These are phyloP conservation scores for Helotiales sp. DNA, from an alignment of 2,329 filamentous ascomycete species.

Conservation along the genomic window DNA sequence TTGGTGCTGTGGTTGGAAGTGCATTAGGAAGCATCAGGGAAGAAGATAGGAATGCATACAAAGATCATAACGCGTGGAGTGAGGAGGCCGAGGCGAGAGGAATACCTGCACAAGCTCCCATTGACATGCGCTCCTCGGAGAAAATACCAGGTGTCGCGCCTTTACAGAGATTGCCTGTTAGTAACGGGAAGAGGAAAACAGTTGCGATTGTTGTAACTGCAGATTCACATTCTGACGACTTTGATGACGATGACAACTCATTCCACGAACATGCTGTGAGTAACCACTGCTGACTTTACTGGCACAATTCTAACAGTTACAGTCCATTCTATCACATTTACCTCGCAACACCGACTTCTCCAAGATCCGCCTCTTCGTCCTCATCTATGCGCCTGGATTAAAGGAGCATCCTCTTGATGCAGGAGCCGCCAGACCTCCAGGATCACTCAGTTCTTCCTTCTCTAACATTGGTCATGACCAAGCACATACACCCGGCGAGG, in stretches of 20 bases:
- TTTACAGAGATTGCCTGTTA: slow-evolving; percentile 28
- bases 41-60: slow-evolving; percentile 79
- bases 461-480: slow-evolving; percentile 82
- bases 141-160: slow-evolving; percentile 38
- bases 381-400: slow-evolving; percentile 85
- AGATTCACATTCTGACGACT: slow-evolving; percentile 63
- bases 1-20: slow-evolving; percentile 80
- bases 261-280: slow-evolving; percentile 83
- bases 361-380: slow-evolving; percentile 78
- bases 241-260: slow-evolving; percentile 64
- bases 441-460: slow-evolving; percentile 79
- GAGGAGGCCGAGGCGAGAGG: slow-evolving; percentile 80
- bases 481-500: slow-evolving; percentile 69
- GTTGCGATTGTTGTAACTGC: slow-evolving; percentile 91
- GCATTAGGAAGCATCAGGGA: slow-evolving; percentile 84
- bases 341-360: slow-evolving; percentile 76
- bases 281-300: slow-evolving; percentile 28
- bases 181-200: slow-evolving; percentile 62
- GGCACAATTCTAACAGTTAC: slow-evolving; percentile 26
- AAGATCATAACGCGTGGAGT: slow-evolving; percentile 89
- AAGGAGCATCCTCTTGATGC: slow-evolving; percentile 66
- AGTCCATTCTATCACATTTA: slow-evolving; percentile 90
- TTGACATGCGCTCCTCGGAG: slow-evolving; percentile 36
- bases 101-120: slow-evolving; percentile 43
- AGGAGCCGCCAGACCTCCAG: slow-evolving; percentile 61